Conservation (phyloP, 1,139 yeast species). For the Magnusiomyces ingens region DNA sequence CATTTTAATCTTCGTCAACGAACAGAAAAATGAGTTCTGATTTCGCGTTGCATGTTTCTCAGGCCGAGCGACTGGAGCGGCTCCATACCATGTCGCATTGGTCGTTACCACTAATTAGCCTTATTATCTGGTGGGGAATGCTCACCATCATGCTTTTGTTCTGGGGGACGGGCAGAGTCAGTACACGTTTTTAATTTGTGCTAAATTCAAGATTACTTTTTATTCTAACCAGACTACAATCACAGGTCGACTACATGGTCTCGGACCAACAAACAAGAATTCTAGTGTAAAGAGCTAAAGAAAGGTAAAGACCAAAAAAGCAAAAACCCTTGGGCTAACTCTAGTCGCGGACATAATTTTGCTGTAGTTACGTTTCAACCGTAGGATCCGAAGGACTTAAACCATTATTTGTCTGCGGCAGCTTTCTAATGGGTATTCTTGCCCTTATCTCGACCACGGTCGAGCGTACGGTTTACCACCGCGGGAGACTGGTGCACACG, state of each 20-base stretch:
- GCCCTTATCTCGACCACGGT: conserved; percentile 8
- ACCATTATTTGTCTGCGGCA: conserved; percentile 15
- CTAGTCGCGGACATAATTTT: not conserved
- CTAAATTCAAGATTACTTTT: no score
- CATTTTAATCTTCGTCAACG: not conserved
- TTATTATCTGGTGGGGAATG: conserved; percentile 16
- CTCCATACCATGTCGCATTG: conserved; percentile 10
- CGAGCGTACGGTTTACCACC: conserved; percentile 13
- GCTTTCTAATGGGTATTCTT: conserved; percentile 11
- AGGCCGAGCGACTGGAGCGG: conserved; percentile 1
- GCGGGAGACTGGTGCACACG: conserved; percentile 8
- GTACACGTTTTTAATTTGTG: no score
- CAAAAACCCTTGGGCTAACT: not conserved
- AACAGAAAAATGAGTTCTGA: not conserved
- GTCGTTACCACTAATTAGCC: conserved; percentile 14
- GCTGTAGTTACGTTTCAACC: conserved; percentile 14
- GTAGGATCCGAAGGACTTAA: conserved; percentile 15
- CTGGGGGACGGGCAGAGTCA: conserved; percentile 10
- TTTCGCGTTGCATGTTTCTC: not conserved
- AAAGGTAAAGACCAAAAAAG: not conserved
- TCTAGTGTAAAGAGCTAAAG: not conserved
- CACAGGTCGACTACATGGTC: conserved; percentile 5
- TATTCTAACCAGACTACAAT: no score
- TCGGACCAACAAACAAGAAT: not conserved
- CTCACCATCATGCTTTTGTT: conserved; percentile 14